phyloP scores from a whole-genome alignment of 2,329 filamentous ascomycete species.

The Ceratocystiopsis sp. region DNA sequence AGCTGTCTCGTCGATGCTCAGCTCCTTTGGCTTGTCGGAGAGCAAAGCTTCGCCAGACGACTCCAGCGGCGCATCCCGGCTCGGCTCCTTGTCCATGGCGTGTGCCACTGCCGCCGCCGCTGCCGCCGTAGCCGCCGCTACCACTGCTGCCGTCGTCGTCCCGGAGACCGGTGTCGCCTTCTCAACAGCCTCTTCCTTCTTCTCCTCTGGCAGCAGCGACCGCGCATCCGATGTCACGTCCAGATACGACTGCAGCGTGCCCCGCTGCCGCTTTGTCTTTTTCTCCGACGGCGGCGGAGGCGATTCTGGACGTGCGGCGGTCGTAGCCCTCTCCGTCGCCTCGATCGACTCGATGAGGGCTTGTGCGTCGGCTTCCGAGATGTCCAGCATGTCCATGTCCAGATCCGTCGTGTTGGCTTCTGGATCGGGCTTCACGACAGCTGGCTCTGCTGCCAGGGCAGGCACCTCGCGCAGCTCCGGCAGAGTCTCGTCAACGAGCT shows the following conservation, averaged over 20 bases:
- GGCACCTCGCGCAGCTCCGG: background rate
- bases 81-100: background rate
- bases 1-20: constrained; percentile 6
- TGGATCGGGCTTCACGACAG: background rate
- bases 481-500: too few relatives aligned
- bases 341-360: background rate
- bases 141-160: background rate
- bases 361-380: background rate
- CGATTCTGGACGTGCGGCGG: background rate
- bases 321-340: background rate
- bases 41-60: background rate
- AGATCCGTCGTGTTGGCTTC: background rate
- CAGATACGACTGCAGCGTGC: background rate
- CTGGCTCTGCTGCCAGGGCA: background rate
- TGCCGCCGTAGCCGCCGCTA: background rate
- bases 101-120: background rate
- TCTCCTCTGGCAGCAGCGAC: background rate
- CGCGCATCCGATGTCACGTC: background rate
- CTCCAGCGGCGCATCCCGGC: too few relatives aligned
- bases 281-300: background rate
- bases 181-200: too few relatives aligned
- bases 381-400: too few relatives aligned
- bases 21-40: too few relatives aligned
- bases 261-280: constrained; percentile 2
- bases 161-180: too few relatives aligned